phyloP scores from a whole-genome alignment of 768 basidiomycete species.

The Trametes elegans region DNA sequence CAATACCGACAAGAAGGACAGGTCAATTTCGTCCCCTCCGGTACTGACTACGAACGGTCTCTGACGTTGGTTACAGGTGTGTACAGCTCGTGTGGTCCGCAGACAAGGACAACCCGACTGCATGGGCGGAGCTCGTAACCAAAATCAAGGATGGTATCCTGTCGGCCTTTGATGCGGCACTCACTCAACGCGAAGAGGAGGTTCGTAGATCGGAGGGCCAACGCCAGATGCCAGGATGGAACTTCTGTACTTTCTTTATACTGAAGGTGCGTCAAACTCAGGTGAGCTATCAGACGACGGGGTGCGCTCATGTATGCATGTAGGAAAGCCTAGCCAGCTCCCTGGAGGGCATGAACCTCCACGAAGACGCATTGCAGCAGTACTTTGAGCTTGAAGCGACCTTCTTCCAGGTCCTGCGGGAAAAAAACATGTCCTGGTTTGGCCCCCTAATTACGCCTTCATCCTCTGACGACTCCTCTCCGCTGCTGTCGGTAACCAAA shows the following conservation, averaged over 20 bases:
- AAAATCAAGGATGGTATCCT: conserved; percentile 90
- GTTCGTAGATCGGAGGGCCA: conserved; percentile 87
- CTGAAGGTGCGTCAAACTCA: conserved; percentile 63
- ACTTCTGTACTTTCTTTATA: conserved; percentile 96
- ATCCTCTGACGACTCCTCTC: conserved; percentile 72
- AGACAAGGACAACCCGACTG: conserved; percentile 68
- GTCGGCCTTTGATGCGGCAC: conserved; percentile 77
- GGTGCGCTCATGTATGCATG: background rate
- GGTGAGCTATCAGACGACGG: background rate
- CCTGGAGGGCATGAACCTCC: conserved; percentile 85
- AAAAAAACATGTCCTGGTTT: conserved; percentile 91
- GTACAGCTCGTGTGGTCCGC: conserved; percentile 77
- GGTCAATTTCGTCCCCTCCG: conserved; percentile 43
- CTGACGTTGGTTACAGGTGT: conserved; percentile 49
- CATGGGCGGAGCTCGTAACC: conserved; percentile 85
- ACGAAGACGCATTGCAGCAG: conserved; percentile 84
- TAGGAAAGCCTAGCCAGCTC: conserved; percentile 94
- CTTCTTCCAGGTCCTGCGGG: conserved; percentile 71
- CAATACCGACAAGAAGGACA: conserved; percentile 83
- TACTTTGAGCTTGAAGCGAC: conserved; percentile 90
- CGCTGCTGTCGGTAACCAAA: conserved; percentile 72
- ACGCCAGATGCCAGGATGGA: conserved; percentile 94
- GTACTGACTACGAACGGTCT: background rate
- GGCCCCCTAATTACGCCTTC: conserved; percentile 74
- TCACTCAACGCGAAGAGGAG: conserved; percentile 84